These are phyloP conservation scores for Tuber borchii DNA, from an alignment of 495 filamentous ascomycete species.

Conservation along the genomic window DNA sequence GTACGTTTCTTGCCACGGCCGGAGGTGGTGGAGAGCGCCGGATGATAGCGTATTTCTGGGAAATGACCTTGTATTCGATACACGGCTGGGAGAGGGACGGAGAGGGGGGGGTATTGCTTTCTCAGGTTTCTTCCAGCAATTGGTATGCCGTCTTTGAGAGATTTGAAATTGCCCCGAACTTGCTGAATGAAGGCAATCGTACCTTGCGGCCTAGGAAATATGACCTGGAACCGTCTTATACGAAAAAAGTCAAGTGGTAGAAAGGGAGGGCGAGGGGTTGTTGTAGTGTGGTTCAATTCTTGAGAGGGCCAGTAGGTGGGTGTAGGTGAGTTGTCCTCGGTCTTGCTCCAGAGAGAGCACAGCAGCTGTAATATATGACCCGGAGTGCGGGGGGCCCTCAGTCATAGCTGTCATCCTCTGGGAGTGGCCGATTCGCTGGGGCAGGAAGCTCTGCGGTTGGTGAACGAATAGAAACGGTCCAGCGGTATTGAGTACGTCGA, in stretches of 20 bases:
- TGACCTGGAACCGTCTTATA: conserved; percentile 13
- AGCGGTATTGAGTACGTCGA: conserved; percentile 25
- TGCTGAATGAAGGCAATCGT: not conserved
- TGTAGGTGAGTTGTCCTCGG: conserved; percentile 16
- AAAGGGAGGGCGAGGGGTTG: conserved; percentile 5
- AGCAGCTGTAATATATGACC: conserved; percentile 33
- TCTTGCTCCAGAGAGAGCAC: conserved; percentile 21
- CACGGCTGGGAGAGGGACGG: not conserved
- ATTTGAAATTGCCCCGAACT: conserved; percentile 6
- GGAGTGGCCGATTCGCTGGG: conserved; percentile 19
- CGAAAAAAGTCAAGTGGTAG: conserved; percentile 3
- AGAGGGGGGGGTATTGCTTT: not conserved
- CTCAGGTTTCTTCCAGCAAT: not conserved
- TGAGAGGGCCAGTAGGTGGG: conserved; percentile 11
- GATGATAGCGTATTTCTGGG: not conserved
- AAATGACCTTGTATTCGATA: not conserved
- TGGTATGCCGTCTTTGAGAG: not conserved
- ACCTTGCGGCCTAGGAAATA: conserved; percentile 2
- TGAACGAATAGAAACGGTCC: conserved; percentile 22
- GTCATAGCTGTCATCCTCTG: conserved; percentile 20
- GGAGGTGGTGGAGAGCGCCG: not conserved
- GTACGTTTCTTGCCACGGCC: not conserved
- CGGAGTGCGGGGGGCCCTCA: conserved; percentile 28
- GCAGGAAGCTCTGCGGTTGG: conserved; percentile 16
- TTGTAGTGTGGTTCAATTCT: conserved; percentile 16